Evolutionary conservation across 129 eudicot species (phyloP), one percentile per base, ranked within the genome.

Genomic region (Gnaphalium uliginosum): DNA sequence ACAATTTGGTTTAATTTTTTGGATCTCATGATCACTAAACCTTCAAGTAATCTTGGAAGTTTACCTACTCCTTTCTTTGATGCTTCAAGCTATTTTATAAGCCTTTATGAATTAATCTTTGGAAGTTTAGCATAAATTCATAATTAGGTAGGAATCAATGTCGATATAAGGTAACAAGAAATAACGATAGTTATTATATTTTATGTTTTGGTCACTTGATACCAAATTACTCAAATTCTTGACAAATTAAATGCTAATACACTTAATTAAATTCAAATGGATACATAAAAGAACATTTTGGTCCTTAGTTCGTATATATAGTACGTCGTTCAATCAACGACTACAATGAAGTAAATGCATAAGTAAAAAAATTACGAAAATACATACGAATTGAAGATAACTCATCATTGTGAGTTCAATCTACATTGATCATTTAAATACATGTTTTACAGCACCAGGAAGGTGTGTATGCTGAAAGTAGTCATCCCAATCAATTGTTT

Each of bases 381-480:
- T 13, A 13, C 35, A 66, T 37, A 62, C 2, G 13, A 26, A 30
- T 22, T 19, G 21, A 26, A 56, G 14, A 35, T 2, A 65, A 57
- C 13, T 65, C 56, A 65, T 72, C 60, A 15, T 26, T 57, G 4
- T 54, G 26, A 79, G 62, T 21, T 65, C n/a, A 29, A 26, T 63
- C 23, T 19, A 56, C 15, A n/a, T 7, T 2, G n/a, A 57, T 86
- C 83, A 90, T 56, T 90, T 88, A 61, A 93, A 82, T 60, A 93
- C 91, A 32, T 90, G 67, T 75, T 90, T 94, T 4, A 94, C 98
- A 2, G 83, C 81, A 8, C 97, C 97, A 11, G 97, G 90, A 70
- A 94, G 13, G 82, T 94, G 98, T 26, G 75, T 77, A 57, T 77
- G 77, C 76, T 81, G 59, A 78, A 89, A 82, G 74, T 94, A 94